Percentiles rank a stretch among this genome's conserved stretches.
Evolutionary conservation across 129 eudicot species (phyloP).

Genomic region (Tagetes patula): DNA sequence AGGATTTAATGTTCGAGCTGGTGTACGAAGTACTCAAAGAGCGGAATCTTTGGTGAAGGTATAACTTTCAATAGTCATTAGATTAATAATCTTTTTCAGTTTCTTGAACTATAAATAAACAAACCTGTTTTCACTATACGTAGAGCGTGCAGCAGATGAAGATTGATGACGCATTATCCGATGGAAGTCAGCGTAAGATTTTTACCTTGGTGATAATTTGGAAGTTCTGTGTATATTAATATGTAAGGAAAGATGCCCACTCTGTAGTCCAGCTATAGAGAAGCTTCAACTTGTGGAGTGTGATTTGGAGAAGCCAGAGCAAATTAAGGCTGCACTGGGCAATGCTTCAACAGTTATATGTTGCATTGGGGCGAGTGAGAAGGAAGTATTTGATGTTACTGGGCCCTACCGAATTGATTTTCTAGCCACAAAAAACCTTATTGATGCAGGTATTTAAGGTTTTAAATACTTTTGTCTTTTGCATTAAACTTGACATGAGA

Average conservation of each 20-base stretch:
- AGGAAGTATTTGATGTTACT: slow-evolving; percentile 83
- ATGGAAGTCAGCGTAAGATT: slow-evolving; percentile 69
- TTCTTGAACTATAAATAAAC: slow-evolving; percentile 11
- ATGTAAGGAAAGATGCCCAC: slow-evolving; percentile 30
- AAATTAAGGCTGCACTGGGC: slow-evolving; percentile 69
- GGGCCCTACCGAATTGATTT: slow-evolving; percentile 95
- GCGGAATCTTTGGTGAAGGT: slow-evolving; percentile 81
- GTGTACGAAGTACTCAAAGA: slow-evolving; percentile 79
- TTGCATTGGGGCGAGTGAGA: slow-evolving; percentile 98
- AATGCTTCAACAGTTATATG: slow-evolving; percentile 77
- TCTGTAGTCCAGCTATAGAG: slow-evolving; percentile 98
- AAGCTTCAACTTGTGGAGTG: slow-evolving; percentile 93
- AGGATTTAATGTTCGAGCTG: slow-evolving; percentile 90
- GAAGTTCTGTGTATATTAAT: neutral
- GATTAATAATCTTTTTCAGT: slow-evolving; percentile 1
- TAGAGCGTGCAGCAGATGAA: slow-evolving; percentile 84
- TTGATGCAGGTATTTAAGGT: slow-evolving; percentile 77
- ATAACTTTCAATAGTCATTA: slow-evolving; percentile 25
- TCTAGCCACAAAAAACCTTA: slow-evolving; percentile 84
- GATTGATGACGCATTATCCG: slow-evolving; percentile 48
- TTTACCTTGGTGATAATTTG: slow-evolving; percentile 12
- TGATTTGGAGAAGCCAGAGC: slow-evolving; percentile 74
- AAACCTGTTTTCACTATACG: slow-evolving; percentile 11
- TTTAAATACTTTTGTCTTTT: slow-evolving; percentile 5
- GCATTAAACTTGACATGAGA: slow-evolving; percentile 8